Evolutionary conservation across 768 basidiomycete genomes (phyloP), one percentile per base, ranked within the genome.

Genomic region (Russula sp.): DNA sequence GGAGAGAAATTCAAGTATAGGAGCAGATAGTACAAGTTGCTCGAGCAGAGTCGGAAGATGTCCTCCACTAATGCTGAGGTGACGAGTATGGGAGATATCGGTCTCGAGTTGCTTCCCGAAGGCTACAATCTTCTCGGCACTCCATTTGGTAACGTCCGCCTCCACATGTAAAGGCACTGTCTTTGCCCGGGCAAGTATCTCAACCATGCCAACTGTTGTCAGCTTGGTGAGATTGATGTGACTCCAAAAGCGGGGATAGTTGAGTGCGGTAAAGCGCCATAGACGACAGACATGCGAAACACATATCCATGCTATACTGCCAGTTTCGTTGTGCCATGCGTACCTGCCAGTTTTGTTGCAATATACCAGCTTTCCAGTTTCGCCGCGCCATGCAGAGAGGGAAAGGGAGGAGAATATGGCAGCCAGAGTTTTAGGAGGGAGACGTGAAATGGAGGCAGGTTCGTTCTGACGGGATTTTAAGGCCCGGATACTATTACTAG

Each of bases 201-300:
- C 53, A 20, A 24, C 16, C 9, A 42, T 46, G 5, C 52, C 58
- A 24, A 10, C 53, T 16, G 28, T 6, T 0, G 48, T 57, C 18
- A 57, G 16, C 14, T 16, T 57, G 16, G 53, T 30, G 32, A 67
- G 60, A 3, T 55, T 18, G 49, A 67, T 32, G 22, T 51, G 54
- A 38, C 52, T 57, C 62, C 62, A 67, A 30, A 67, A 28, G 13
- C 32, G 51, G 49, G 58, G 58, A 22, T 60, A 20, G 11, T 49
- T 26, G 32, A 67, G 54, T 24, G 66, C 62, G 22, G 61, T 57
- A 10, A 64, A 42, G n/a, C 62, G 66, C 66, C 66, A 67, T 36
- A 13, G 62, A 22, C 38, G 66, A 20, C 62, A 67, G 28, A 67
- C 66, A n/a, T 61, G 62, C n/a, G 66, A 14, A 22, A 64, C 38